Conservation (phyloP, 2,329 filamentous ascomycete genomes). For the Microdochium nivale region DNA sequence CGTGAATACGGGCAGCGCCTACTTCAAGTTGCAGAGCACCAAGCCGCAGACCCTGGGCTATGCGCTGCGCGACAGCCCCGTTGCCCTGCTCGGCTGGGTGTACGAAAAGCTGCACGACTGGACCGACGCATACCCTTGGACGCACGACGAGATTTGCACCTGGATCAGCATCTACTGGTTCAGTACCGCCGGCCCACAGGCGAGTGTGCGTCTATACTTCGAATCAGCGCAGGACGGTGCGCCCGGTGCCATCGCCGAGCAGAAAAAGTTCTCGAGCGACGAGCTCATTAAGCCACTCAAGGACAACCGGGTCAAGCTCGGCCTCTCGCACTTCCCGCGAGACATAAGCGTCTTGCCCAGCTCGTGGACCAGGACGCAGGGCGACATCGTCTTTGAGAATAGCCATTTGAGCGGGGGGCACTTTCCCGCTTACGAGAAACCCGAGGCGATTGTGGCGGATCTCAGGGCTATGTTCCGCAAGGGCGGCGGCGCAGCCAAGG, state of each 20-base stretch:
- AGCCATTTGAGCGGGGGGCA: constrained; percentile 32
- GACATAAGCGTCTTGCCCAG: constrained; percentile 39
- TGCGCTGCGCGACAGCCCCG: constrained; percentile 55
- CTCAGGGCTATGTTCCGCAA: constrained; percentile 39
- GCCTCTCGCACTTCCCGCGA: constrained; percentile 38
- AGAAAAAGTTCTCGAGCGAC: background rate
- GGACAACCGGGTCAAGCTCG: constrained; percentile 29
- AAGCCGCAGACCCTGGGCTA: constrained; percentile 63
- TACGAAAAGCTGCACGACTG: constrained; percentile 69
- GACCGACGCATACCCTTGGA: constrained; percentile 63
- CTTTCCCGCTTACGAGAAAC: constrained; percentile 40
- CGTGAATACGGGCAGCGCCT: constrained; percentile 39
- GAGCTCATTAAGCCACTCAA: background rate
- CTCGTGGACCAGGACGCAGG: constrained; percentile 40
- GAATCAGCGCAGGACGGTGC: background rate
- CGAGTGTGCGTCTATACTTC: constrained; percentile 14
- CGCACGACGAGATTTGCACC: constrained; percentile 63
- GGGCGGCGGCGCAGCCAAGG: background rate
- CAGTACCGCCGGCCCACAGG: constrained; percentile 49
- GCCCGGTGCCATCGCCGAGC: background rate
- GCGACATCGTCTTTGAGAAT: constrained; percentile 39
- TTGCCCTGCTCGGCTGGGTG: constrained; percentile 63
- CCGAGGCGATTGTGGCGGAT: constrained; percentile 33
- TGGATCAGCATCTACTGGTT: constrained; percentile 67
- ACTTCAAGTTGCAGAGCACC: constrained; percentile 49